Percentiles rank a stretch among this genome's conserved stretches.
Evolutionary conservation across 495 filamentous ascomycete genomes (phyloP).

Genomic region (Aspergillus affinis): DNA sequence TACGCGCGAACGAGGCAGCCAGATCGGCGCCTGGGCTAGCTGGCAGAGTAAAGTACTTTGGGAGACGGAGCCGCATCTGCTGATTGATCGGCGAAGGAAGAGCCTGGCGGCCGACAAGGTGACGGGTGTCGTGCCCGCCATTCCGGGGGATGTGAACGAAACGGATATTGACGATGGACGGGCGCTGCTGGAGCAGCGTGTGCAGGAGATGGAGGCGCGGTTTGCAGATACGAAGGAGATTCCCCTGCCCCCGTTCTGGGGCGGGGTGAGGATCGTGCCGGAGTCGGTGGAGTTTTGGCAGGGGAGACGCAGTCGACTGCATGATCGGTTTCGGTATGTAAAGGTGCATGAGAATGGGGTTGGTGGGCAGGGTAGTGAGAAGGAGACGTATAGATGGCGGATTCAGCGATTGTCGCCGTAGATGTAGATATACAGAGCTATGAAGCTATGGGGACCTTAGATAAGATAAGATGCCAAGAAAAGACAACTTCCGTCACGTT

Average conservation of each 20-base stretch:
- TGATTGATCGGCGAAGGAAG: conserved; percentile 33
- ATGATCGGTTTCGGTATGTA: conserved; percentile 90
- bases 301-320: conserved; percentile 80
- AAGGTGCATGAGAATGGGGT: conserved; percentile 60
- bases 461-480: not conserved
- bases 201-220: conserved; percentile 65
- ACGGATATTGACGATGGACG: conserved; percentile 62
- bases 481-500: not conserved
- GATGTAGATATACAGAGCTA: not conserved
- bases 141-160: conserved; percentile 57
- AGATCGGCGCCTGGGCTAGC: conserved; percentile 93
- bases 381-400: conserved; percentile 51
- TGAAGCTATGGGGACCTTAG: not conserved
- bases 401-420: conserved; percentile 44
- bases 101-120: conserved; percentile 36
- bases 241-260: conserved; percentile 92
- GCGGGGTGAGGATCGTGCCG: conserved; percentile 81
- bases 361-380: conserved; percentile 36
- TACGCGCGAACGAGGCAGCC: conserved; percentile 72
- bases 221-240: conserved; percentile 77
- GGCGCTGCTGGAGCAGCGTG: conserved; percentile 62
- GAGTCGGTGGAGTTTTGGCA: conserved; percentile 94
- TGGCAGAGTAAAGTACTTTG: conserved; percentile 73
- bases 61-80: conserved; percentile 33
- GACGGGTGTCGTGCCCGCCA: conserved; percentile 32